Conservation (phyloP, 2,329 filamentous ascomycete species). For the Tolypocladium cylindrosporum region DNA sequence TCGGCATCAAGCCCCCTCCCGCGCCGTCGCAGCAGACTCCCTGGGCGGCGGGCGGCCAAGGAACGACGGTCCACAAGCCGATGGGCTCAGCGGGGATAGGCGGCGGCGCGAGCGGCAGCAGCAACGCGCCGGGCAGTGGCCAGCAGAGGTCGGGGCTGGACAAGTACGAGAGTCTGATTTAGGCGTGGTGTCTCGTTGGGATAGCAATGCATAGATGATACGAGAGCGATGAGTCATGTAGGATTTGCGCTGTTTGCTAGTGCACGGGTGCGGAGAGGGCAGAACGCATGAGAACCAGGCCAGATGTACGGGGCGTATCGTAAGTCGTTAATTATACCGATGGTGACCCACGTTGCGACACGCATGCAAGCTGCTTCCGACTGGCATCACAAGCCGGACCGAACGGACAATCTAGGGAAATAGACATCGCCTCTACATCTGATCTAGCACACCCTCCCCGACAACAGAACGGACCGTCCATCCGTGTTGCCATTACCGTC, state of each 20-base stretch:
- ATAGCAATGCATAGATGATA: not conserved
- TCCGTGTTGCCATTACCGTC: not conserved
- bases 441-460: not conserved
- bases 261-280: not conserved
- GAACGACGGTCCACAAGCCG: slow-evolving; percentile 6
- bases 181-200: slow-evolving; percentile 6
- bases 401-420: not conserved
- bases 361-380: not conserved
- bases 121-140: slow-evolving; percentile 13
- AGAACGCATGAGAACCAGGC: not conserved
- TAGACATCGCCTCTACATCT: not conserved
- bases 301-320: not conserved
- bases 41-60: slow-evolving; percentile 11
- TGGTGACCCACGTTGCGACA: not conserved
- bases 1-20: slow-evolving; percentile 38
- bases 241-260: not conserved
- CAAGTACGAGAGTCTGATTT: slow-evolving; percentile 59
- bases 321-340: not conserved
- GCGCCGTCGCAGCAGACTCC: slow-evolving; percentile 12
- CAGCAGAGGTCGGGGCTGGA: slow-evolving; percentile 46
- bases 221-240: not conserved
- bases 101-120: slow-evolving; percentile 15
- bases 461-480: not conserved
- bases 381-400: too few relatives aligned
- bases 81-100: slow-evolving; percentile 10